A percentile compares a stretch with the other conserved stretches of the same genome.
Evolutionary conservation across 1,139 yeast genomes (phyloP).

Genomic region (Neolecta irregularis): DNA sequence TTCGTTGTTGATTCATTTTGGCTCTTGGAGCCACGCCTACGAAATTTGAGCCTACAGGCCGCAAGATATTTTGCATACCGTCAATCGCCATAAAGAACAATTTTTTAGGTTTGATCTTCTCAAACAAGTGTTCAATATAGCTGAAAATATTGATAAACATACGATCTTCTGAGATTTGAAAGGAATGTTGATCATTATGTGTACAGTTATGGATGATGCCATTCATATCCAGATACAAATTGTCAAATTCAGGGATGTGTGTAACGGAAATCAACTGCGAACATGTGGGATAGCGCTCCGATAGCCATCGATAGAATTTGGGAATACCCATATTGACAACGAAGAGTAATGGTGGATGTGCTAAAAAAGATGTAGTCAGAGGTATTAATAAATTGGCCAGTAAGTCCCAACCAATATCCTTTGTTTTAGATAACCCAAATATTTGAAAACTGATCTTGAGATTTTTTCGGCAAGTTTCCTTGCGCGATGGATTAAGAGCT

Average conservation of each 20-base stretch:
- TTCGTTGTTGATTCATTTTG: constrained; percentile 95
- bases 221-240: constrained; percentile 90
- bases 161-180: constrained; percentile 69
- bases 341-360: too few species aligned
- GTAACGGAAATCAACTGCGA: constrained; percentile 73
- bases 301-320: constrained; percentile 84
- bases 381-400: too few species aligned
- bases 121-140: constrained; percentile 85
- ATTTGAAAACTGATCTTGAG: too few species aligned
- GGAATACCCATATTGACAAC: constrained; percentile 15
- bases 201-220: constrained; percentile 90
- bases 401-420: too few species aligned
- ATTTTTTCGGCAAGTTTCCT: too few species aligned
- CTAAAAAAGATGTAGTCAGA: too few species aligned
- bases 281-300: constrained; percentile 97
- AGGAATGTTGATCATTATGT: constrained; percentile 38
- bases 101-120: constrained; percentile 70
- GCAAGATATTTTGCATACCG: constrained; percentile 31
- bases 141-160: constrained; percentile 87
- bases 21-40: constrained; percentile 82
- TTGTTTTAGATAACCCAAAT: too few species aligned
- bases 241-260: constrained; percentile 88
- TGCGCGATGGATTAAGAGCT: too few species aligned
- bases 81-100: constrained; percentile 95
- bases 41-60: background rate